Percentiles rank a stretch among this genome's conserved stretches.
Conservation (phyloP, 2,329 filamentous ascomycete species). For the Blastomyces percursus region DNA sequence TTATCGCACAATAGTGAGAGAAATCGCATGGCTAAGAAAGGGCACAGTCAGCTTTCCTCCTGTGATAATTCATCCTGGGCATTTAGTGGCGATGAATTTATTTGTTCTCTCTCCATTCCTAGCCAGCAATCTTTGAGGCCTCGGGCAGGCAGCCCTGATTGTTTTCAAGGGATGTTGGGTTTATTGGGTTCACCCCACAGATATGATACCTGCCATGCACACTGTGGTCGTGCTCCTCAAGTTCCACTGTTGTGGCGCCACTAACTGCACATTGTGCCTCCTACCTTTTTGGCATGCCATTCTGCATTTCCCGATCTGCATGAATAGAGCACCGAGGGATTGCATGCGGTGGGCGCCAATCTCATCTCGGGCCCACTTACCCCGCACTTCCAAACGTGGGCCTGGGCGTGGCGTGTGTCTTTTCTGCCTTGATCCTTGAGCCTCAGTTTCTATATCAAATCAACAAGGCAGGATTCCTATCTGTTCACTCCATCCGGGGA, state of each 20-base stretch:
- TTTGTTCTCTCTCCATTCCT: not conserved
- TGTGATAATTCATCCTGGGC: not conserved
- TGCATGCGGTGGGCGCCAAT: not conserved
- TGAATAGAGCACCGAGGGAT: not conserved
- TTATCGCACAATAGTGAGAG: not conserved
- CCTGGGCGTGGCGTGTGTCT: not conserved
- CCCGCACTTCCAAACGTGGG: not conserved
- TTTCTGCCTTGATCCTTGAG: not conserved
- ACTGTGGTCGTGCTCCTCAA: too few species aligned
- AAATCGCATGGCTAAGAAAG: not conserved
- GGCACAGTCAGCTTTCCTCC: not conserved
- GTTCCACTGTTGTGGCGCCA: too few species aligned
- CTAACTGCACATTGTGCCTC: too few species aligned
- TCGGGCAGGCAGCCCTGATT: not conserved
- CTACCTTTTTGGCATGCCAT: too few species aligned
- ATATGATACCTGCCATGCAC: too few species aligned
- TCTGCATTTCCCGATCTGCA: not conserved
- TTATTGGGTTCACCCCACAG: too few species aligned
- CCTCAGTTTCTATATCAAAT: not conserved
- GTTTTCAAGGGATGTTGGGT: too few species aligned
- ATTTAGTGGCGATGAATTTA: not conserved
- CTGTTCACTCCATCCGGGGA: too few species aligned
- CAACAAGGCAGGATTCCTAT: not conserved
- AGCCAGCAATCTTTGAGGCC: not conserved
- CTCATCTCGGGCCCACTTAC: not conserved